Evolutionary conservation across 2,329 filamentous ascomycete species (phyloP), one percentile per base, ranked within the genome.

Genomic region (Botrytis medusae): DNA sequence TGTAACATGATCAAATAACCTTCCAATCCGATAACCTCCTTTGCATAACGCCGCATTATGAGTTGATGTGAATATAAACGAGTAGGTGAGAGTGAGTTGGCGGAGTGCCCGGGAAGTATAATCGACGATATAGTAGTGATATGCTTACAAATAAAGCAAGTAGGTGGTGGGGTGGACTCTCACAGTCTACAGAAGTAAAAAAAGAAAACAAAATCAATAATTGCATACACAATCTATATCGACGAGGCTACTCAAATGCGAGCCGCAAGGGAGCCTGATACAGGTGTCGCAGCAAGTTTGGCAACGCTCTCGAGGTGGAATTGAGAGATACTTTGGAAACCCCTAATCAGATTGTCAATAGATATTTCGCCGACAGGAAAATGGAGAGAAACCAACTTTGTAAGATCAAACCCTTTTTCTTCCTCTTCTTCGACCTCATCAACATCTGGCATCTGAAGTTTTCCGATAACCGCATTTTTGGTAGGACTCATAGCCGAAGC

Each of bases 301-400:
- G 74, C 62, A 67, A 74, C 73, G 32, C 78, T 75, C 29, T 86
- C 57, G 76, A 91, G 89, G 75, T 89, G 91, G 1, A 88, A 86
- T 44, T 88, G 87, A 57, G 51, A 57, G 69, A 91, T 91, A 75
- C 87, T 90, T 79, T 91, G 89, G 77, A 91, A 91, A 0, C 89
- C 89, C 82, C 80, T 81, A 73, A 57, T 73, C 29, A 62, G 37
- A 74, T 59, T 62, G 78, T 84, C 79, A 83, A 79, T 64, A 72
- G 74, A 42, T 48, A 42, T 34, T 62, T 71, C 54, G 69, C 37
- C 20, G 14, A 16, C 59, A 25, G 2, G 14, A 42, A 34, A 64
- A 57, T 9, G 51, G 51, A 46, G 46, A 42, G 61, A 69, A 54
- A 64, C 51, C 69, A 77, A 81, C 80, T 76, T 78, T 10, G 78